phyloP scores from a whole-genome alignment of 2,329 filamentous ascomycete genomes.

The Rutstroemia sp. region DNA sequence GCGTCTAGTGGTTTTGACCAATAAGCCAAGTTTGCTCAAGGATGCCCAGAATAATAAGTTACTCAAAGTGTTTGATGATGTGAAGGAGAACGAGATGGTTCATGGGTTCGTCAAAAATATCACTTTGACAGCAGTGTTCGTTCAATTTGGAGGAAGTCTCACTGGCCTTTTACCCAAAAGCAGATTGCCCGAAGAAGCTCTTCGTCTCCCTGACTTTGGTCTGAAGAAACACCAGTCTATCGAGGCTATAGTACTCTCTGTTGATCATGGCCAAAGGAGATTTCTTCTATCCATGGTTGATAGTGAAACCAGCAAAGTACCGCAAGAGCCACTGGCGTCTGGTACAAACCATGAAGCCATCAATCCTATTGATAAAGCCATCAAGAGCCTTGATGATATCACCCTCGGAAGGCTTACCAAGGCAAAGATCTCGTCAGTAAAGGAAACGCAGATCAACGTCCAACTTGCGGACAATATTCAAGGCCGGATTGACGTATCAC shows the following conservation, averaged over 20 bases:
- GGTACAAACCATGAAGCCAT: constrained; percentile 35
- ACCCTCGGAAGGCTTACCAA: constrained; percentile 65
- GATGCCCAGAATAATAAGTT: constrained; percentile 66
- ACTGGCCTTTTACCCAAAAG: constrained; percentile 75
- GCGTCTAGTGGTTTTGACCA: constrained; percentile 67
- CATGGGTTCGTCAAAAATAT: constrained; percentile 82
- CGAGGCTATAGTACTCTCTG: constrained; percentile 60
- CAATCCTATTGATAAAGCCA: constrained; percentile 57
- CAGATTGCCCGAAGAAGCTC: constrained; percentile 64
- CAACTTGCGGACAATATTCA: constrained; percentile 79
- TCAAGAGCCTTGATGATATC: constrained; percentile 64
- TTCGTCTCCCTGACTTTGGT: constrained; percentile 66
- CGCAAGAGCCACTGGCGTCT: constrained; percentile 25
- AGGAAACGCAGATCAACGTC: constrained; percentile 89
- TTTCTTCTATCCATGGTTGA: constrained; percentile 56
- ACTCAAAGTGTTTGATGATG: constrained; percentile 63
- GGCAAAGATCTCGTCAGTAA: constrained; percentile 74
- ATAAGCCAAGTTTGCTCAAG: constrained; percentile 75
- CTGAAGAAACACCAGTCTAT: constrained; percentile 71
- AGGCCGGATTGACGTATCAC: constrained; percentile 88
- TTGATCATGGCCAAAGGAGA: constrained; percentile 62
- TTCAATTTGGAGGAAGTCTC: constrained; percentile 76
- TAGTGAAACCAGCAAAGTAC: constrained; percentile 40
- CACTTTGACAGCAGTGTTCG: constrained; percentile 71
- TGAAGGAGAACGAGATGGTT: constrained; percentile 59